A percentile compares a stretch with the other conserved stretches of the same genome.
These are phyloP conservation scores for Aspergillus cavernicola DNA, from an alignment of 495 filamentous ascomycete species.

Conservation along the genomic window DNA sequence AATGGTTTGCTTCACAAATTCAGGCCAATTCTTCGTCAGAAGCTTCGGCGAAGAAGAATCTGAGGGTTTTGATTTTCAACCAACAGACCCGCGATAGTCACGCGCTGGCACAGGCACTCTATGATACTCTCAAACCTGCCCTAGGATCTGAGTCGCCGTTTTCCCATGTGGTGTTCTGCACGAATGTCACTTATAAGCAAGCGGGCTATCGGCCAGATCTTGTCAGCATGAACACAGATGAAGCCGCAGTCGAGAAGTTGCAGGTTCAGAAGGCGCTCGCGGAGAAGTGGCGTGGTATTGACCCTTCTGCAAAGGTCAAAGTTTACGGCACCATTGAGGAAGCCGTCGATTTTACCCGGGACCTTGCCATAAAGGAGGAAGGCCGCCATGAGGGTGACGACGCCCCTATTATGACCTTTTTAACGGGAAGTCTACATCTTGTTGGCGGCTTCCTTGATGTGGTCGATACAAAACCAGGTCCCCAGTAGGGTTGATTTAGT, in stretches of 20 bases:
- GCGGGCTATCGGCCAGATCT: conserved; percentile 73
- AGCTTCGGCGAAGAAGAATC: conserved; percentile 37
- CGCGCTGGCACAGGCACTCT: conserved; percentile 61
- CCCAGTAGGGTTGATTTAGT: conserved; percentile 1
- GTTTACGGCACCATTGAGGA: conserved; percentile 82
- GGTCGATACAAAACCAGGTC: conserved; percentile 55
- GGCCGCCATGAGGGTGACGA: conserved; percentile 30
- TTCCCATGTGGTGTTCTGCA: conserved; percentile 81
- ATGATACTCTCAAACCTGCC: conserved; percentile 58
- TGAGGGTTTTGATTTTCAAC: conserved; percentile 86
- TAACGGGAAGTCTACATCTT: conserved; percentile 87
- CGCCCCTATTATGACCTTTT: conserved; percentile 47
- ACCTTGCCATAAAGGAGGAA: conserved; percentile 40
- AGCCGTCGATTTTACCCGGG: conserved; percentile 65
- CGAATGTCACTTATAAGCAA: conserved; percentile 74
- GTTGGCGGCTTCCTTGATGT: conserved; percentile 78
- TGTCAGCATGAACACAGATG: conserved; percentile 68
- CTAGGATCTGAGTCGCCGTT: conserved; percentile 57
- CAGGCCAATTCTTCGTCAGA: conserved; percentile 41
- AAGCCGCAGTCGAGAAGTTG: conserved; percentile 61
- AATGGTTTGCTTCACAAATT: conserved; percentile 71
- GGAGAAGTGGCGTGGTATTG: conserved; percentile 65
- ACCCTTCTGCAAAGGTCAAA: conserved; percentile 54
- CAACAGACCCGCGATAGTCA: conserved; percentile 80
- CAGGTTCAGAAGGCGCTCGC: conserved; percentile 73